Evolutionary conservation across 305 asterid species (phyloP), one percentile per base, ranked within the genome.

Genomic region (Withania somnifera): DNA sequence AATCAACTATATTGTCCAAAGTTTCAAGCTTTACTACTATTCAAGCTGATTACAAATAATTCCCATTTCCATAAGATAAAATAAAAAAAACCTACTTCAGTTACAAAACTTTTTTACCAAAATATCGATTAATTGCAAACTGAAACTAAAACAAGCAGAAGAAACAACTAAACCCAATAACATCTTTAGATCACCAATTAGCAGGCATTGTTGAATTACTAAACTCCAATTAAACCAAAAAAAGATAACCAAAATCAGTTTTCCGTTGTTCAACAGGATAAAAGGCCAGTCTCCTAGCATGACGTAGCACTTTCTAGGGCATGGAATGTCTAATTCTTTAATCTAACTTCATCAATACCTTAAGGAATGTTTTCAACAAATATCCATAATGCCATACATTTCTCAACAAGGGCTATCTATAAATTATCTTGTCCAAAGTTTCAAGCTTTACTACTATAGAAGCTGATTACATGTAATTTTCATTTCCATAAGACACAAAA

Each of bases 11-110:
- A 51, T 67, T 11, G 42, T 32, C 79, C 42, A 34, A 81, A 34
- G 83, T 66, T 84, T 13, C 83, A 57, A 64, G 19, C 68, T 84
- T 78, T 53, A 17, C 47, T 68, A 52, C 73, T 15, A 78, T 63
- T 45, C 81, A 71, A n/a, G n/a, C n/a, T n/a, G n/a, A n/a, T n/a
- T n/a, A n/a, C 38, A 71, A 22, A 13, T 13, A 45, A 71, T 10
- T 24, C 24, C 1, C 40, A 42, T 13, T 71, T 45, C 22, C 42
- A 24, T 11, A 61, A 63, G 15, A 34, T 47, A 4, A 80, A 26
- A n/a, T 38, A 32, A 38, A 45, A 80, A 47, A 7, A 63, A 26
- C 50, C 77, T 51, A 61, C 63, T 26, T 63, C 45, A 28, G 11
- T 60, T 11, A 26, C 71, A 63, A 30, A 77, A 30, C 26, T 20